Percentiles rank a stretch among this genome's conserved stretches.
Evolutionary conservation across 495 filamentous ascomycete species (phyloP).

Genomic region (Chaetomium fimeti): DNA sequence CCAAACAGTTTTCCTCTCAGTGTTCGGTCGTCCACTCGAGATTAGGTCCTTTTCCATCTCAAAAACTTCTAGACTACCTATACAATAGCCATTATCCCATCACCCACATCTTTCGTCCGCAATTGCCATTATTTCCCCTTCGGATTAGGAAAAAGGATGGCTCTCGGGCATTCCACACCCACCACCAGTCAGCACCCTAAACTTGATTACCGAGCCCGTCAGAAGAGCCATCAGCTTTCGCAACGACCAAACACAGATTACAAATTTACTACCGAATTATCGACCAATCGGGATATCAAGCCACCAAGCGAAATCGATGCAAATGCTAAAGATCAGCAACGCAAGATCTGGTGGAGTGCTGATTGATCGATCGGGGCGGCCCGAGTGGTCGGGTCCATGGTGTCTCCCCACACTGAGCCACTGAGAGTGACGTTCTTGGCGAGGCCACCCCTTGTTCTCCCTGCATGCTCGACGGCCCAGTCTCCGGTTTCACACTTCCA

Average conservation of each 20-base stretch:
- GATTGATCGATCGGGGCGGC: not conserved
- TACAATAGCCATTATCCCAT: too few species aligned
- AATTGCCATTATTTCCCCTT: not conserved
- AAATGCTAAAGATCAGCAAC: not conserved
- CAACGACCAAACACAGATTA: too few species aligned
- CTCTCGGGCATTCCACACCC: not conserved
- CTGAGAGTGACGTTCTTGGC: not conserved
- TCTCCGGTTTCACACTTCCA: slow-evolving; percentile 9
- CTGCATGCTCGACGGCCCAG: slow-evolving; percentile 13
- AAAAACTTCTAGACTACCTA: too few species aligned
- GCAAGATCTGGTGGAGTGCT: slow-evolving; percentile 12
- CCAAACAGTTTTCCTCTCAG: too few species aligned
- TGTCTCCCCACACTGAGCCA: not conserved
- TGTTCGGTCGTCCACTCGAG: too few species aligned
- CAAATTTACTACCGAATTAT: too few species aligned
- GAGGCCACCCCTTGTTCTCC: not conserved
- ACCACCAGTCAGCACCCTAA: too few species aligned
- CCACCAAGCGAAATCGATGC: not conserved
- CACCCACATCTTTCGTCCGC: too few species aligned
- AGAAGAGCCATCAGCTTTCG: too few species aligned
- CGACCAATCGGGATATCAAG: not conserved
- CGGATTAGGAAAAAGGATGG: not conserved
- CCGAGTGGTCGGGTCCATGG: not conserved
- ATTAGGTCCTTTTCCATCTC: too few species aligned
- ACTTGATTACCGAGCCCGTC: too few species aligned